These are phyloP conservation scores for Orbilia ellipsospora DNA, from an alignment of 2,329 filamentous ascomycete species.

Conservation along the genomic window DNA sequence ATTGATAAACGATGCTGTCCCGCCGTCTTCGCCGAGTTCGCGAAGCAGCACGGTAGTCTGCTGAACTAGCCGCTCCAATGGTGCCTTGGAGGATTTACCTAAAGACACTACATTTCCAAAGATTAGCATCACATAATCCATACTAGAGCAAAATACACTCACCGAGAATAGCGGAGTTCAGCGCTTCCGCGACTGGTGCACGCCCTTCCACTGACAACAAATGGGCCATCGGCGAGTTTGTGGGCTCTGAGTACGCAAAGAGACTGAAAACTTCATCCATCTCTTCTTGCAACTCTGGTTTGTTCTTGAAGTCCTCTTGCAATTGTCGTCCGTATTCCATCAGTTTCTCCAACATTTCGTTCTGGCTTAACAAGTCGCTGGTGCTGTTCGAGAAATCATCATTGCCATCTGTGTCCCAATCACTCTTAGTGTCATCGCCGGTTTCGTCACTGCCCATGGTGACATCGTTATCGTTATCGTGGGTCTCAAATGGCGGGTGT, in stretches of 20 bases:
- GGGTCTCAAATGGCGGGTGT: conserved; percentile 28
- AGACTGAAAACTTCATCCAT: conserved; percentile 88
- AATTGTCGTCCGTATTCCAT: conserved; percentile 83
- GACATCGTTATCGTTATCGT: conserved; percentile 59
- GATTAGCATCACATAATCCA: conserved; percentile 3
- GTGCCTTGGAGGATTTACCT: conserved; percentile 87
- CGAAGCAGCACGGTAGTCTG: conserved; percentile 89
- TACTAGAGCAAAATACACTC: conserved; percentile 58
- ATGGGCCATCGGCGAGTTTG: conserved; percentile 79
- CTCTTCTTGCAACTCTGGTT: conserved; percentile 76
- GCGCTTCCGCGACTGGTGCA: conserved; percentile 84
- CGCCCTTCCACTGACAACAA: conserved; percentile 80
- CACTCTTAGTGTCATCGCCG: conserved; percentile 43
- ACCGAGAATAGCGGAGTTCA: conserved; percentile 94
- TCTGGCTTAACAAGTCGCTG: conserved; percentile 38
- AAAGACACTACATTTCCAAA: conserved; percentile 75
- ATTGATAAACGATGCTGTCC: conserved; percentile 84
- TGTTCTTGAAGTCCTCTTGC: conserved; percentile 75
- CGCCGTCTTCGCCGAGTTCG: conserved; percentile 80
- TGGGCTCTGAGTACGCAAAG: conserved; percentile 85
- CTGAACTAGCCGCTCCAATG: conserved; percentile 84
- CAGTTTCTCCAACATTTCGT: conserved; percentile 74
- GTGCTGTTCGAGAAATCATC: conserved; percentile 38
- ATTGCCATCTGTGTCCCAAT: conserved; percentile 56
- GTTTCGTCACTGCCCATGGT: conserved; percentile 65